phyloP scores from a whole-genome alignment of 1,284 basidiomycete species.

The Tylopilus sp. region DNA sequence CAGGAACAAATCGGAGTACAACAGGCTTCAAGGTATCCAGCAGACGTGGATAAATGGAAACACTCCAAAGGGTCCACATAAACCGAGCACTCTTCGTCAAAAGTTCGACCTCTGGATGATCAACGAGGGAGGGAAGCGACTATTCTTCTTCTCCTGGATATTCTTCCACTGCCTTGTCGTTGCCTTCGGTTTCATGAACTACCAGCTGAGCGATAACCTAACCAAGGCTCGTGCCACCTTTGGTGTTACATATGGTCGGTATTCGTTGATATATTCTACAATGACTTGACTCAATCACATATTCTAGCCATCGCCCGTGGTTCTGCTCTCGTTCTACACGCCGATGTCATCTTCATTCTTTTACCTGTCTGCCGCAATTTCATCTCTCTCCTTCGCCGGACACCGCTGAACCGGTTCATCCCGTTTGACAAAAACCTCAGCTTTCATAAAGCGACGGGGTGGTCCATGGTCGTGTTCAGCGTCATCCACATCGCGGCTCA shows the following conservation, averaged over 20 bases:
- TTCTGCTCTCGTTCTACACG: constrained; percentile 81
- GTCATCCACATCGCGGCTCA: constrained; percentile 71
- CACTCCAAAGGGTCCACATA: constrained; percentile 31
- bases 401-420: constrained; percentile 78
- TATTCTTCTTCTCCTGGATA: constrained; percentile 77
- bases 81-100: constrained; percentile 39
- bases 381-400: constrained; percentile 78
- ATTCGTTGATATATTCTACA: neutral
- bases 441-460: constrained; percentile 84
- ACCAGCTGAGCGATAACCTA: constrained; percentile 74
- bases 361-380: constrained; percentile 90
- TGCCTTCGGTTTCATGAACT: constrained; percentile 72
- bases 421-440: constrained; percentile 88
- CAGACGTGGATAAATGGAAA: constrained; percentile 41
- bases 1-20: constrained; percentile 77
- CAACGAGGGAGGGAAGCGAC: constrained; percentile 75
- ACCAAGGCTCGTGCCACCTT: constrained; percentile 61
- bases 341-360: constrained; percentile 87
- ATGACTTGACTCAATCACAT: neutral
- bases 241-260: constrained; percentile 73
- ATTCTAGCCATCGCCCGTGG: constrained; percentile 70
- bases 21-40: constrained; percentile 76
- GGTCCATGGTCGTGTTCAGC: constrained; percentile 77
- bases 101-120: constrained; percentile 79
- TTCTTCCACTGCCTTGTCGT: constrained; percentile 74